Evolutionary conservation across 768 basidiomycete species (phyloP).

Genomic region (Russula sp.): DNA sequence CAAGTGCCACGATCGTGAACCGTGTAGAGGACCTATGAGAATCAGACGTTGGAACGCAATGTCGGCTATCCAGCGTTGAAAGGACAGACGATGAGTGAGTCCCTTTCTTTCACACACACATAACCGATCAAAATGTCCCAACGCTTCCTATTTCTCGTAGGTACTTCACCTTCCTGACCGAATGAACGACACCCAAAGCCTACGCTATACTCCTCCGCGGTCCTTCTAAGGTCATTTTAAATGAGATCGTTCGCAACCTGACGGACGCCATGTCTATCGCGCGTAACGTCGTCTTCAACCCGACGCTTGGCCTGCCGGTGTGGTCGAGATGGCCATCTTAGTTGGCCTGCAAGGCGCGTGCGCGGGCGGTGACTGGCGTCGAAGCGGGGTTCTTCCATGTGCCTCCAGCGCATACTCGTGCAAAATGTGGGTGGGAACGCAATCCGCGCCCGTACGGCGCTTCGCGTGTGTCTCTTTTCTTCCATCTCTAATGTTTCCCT

Average conservation of each 20-base stretch:
- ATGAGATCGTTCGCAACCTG: slow-evolving; percentile 96
- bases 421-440: slow-evolving; percentile 96
- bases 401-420: slow-evolving; percentile 89
- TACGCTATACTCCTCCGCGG: slow-evolving; percentile 98
- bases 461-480: slow-evolving; percentile 59
- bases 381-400: slow-evolving; percentile 86
- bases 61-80: slow-evolving; percentile 93
- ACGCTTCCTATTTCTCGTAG: slow-evolving; percentile 73
- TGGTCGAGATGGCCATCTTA: slow-evolving; percentile 96
- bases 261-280: slow-evolving; percentile 98
- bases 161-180: slow-evolving; percentile 96
- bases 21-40: slow-evolving; percentile 93
- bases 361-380: slow-evolving; percentile 77
- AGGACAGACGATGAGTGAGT: slow-evolving; percentile 91
- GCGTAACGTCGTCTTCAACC: slow-evolving; percentile 95
- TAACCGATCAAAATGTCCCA: background rate
- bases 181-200: slow-evolving; percentile 87
- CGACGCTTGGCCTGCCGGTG: slow-evolving; percentile 89
- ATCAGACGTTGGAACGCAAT: slow-evolving; percentile 76
- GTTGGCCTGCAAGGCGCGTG: slow-evolving; percentile 81
- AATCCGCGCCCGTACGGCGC: slow-evolving; percentile 87
- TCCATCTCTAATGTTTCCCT: background rate
- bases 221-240: slow-evolving; percentile 96
- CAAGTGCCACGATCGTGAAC: slow-evolving; percentile 96
- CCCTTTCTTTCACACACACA: background rate